Evolutionary conservation across 139 green algal genomes (phyloP).

Genomic region (Limnomonas spitsbergensis): DNA sequence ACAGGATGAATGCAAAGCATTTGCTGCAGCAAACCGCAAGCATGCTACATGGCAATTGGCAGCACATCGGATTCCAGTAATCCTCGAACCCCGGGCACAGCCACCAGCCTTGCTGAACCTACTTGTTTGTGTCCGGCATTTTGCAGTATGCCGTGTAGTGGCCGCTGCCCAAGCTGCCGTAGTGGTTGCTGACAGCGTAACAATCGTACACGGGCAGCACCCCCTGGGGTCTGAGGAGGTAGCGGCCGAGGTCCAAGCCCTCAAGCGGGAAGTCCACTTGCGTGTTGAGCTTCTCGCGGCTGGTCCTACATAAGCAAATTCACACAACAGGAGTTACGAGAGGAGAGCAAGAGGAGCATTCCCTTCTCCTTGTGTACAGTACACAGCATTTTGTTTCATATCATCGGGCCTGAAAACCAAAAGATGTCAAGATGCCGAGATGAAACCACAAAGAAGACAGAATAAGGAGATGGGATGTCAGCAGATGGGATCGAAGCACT

Average conservation of each 20-base stretch:
- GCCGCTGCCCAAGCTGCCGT: conserved; percentile 83
- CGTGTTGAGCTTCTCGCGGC: conserved; percentile 85
- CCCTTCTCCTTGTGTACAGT: too few relatives aligned
- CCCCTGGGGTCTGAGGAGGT: conserved; percentile 37
- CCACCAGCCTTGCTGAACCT: neutral
- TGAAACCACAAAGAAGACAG: too few relatives aligned
- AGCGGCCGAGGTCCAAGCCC: conserved; percentile 71
- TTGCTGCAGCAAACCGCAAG: neutral
- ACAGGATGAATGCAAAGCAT: neutral
- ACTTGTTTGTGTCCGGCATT: conserved; percentile 30
- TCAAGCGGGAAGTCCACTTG: conserved; percentile 52
- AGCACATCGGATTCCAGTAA: neutral
- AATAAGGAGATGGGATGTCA: too few relatives aligned
- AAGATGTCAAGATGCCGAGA: too few relatives aligned
- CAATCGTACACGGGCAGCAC: conserved; percentile 72
- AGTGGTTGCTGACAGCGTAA: conserved; percentile 92
- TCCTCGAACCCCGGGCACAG: neutral
- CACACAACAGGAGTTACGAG: neutral
- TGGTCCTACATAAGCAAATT: conserved; percentile 31
- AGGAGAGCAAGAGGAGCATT: neutral
- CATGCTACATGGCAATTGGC: neutral
- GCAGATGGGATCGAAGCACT: too few relatives aligned
- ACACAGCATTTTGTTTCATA: too few relatives aligned
- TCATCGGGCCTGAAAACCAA: too few relatives aligned
- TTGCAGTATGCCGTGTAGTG: conserved; percentile 93